These are phyloP conservation scores for Chamaenerion angustifolium DNA, from an alignment of 345 rosid genomes.

Conservation along the genomic window DNA sequence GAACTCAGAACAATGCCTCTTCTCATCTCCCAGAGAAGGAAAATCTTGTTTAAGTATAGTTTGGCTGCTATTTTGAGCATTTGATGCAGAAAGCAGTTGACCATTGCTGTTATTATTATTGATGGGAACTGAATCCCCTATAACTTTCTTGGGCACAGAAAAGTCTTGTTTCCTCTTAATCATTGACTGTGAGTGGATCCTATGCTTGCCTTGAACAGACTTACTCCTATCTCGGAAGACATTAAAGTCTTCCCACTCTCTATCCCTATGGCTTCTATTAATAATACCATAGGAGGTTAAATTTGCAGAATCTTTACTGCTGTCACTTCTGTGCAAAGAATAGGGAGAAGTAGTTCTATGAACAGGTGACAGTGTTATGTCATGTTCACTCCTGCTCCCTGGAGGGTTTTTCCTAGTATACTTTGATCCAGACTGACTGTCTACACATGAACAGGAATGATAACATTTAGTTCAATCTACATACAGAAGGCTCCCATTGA, in stretches of 20 bases:
- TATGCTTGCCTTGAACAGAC: conserved; percentile 22
- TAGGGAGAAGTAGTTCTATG: conserved; percentile 31
- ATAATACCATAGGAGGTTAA: conserved; percentile 26
- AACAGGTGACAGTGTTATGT: background rate
- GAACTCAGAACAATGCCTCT: conserved; percentile 27
- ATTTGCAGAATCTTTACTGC: conserved; percentile 24
- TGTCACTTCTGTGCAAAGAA: conserved; percentile 24
- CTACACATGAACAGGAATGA: conserved; percentile 8
- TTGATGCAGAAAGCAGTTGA: conserved; percentile 14
- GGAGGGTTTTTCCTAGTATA: conserved; percentile 21
- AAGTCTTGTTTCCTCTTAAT: conserved; percentile 29
- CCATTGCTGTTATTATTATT: conserved; percentile 25
- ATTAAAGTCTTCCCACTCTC: conserved; percentile 20
- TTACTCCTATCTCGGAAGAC: conserved; percentile 30
- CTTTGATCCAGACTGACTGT: conserved; percentile 19
- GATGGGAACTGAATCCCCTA: too few species aligned
- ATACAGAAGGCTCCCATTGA: background rate
- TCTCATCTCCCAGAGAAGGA: conserved; percentile 52
- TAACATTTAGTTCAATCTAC: background rate
- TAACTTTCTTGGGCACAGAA: conserved; percentile 18
- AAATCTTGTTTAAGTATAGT: conserved; percentile 46
- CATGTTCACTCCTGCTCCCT: conserved; percentile 9
- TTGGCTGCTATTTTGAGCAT: conserved; percentile 16
- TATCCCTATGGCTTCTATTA: conserved; percentile 23
- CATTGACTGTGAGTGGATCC: conserved; percentile 40